Percentiles rank a stretch among this genome's conserved stretches.
These are phyloP conservation scores for Phytophthora sp. DNA, from an alignment of 352 stramenopile species.

Conservation along the genomic window DNA sequence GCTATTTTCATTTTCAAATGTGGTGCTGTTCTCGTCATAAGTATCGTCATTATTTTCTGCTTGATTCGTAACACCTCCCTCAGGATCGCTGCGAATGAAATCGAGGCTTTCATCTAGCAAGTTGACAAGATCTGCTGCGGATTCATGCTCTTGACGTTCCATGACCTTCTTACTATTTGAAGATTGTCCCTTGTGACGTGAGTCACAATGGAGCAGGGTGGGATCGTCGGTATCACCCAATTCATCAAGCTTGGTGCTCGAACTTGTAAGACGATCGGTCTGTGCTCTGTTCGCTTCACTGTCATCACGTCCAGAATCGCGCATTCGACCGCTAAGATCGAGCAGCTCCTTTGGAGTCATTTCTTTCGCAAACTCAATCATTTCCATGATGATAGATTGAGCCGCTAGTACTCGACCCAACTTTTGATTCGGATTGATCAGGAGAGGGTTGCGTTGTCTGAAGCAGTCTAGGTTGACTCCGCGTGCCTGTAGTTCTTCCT, in stretches of 20 bases:
- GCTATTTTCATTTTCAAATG: conserved; percentile 10
- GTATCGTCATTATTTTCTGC: conserved; percentile 14
- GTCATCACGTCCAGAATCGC: conserved; percentile 11
- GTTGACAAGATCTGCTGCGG: conserved; percentile 48
- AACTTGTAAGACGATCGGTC: neutral
- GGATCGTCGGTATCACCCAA: neutral
- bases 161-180: neutral
- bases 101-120: conserved; percentile 70
- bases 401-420: conserved; percentile 72
- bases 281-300: neutral
- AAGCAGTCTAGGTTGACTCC: conserved; percentile 69
- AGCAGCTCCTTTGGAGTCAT: conserved; percentile 36
- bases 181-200: neutral
- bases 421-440: conserved; percentile 76
- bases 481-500: conserved; percentile 50
- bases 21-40: conserved; percentile 8
- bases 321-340: conserved; percentile 25
- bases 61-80: neutral
- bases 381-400: conserved; percentile 76
- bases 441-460: conserved; percentile 53
- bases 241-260: neutral
- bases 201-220: neutral
- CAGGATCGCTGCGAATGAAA: conserved; percentile 14
- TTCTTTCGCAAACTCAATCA: conserved; percentile 58
- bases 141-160: conserved; percentile 14